Evolutionary conservation across 169 alveolate genomes (phyloP), one percentile per base, ranked within the genome.

Genomic region (Eimeria necatrix): DNA sequence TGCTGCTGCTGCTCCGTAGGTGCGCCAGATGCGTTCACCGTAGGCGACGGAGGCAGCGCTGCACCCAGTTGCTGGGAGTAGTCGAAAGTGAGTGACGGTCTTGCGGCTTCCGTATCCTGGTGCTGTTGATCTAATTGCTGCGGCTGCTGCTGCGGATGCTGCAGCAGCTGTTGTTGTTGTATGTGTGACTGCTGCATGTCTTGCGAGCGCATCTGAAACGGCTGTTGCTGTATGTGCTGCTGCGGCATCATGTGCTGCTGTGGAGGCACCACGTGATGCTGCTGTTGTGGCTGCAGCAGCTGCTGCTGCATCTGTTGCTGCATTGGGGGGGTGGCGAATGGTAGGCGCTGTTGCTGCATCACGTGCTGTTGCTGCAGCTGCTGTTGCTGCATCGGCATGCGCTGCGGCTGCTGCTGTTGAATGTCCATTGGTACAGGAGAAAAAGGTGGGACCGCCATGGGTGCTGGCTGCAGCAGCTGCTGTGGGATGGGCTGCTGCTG

Each of bases 31-130:
- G 89, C 71, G n/a, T 48, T 56, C 71, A 80, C 20, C 51, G 70
- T 48, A 18, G 89, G 89, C 48, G 70, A 80, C 12, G 89, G 64
- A 16, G 89, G 89, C 89, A 64, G 48, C 8, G 89, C 89, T 22
- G 89, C 89, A 16, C 89, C 89, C 6, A 80, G 89, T 20, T 80
- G 89, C 89, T 80, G 89, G 70, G 89, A 80, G 53, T 80, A 80
- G 51, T 80, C 89, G 24, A 80, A 80, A n/a, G 89, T 26, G 49
- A 80, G 70, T 8, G 64, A 68, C 12, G 89, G 70, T 52, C 89
- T 48, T n/a, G 89, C 22, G n/a, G 64, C 89, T 22, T 80, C 89
- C 20, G 49, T 48, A 68, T 80, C 89, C 49, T 26, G 89, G 52
- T 48, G 89, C 70, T 80, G 89, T 48, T 80, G 89, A 32, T 78